Evolutionary conservation across 2,329 filamentous ascomycete species (phyloP), one percentile per base, ranked within the genome.

Genomic region (Fonsecaea pedrosoi): DNA sequence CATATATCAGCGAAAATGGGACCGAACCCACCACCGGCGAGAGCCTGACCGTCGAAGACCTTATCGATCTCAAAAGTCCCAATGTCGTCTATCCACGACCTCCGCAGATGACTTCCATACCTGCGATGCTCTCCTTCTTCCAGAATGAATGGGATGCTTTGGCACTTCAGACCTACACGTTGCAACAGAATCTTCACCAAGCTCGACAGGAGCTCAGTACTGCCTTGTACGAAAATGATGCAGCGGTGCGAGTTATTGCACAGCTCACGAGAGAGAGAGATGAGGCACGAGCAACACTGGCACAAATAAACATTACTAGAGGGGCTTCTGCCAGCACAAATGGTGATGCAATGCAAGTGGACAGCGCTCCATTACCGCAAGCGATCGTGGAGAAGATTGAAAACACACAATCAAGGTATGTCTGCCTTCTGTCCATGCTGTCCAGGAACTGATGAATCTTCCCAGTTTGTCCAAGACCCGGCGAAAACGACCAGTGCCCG

Each of bases 61-160:
- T 99, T 68, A 85, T 99, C 75, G 89, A 93, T 71, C 86, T 99
- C 78, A 92, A 95, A 82, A 89, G 92, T 66, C 86, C 91, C 73
- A 89, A 90, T 80, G 86, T 92, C 73, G 92, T 97, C 69, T 91
- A 91, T 74, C 94, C 95, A 59, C 88, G 95, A 75, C 94, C 95
- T 66, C 94, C 95, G 37, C 94, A 92, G 38, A 88, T 98, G 74
- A 98, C 95, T 62, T 99, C 95, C 42, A 97, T 99, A 76, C 95
- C 95, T 25, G 93, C 95, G 18, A 87, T 99, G 64, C 90, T 99
- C 64, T 91, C 92, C 58, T 91, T 94, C 45, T 98, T 99, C 79
- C 95, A 99, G 79, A 96, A 96, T 78, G 95, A 99, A 84, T 99
- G 95, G 95, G 95, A 99, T 78, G 90, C 94, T 8, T 82, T 97